Conservation (phyloP, 1,139 yeast species). For the Meyerozyma carpophila region DNA sequence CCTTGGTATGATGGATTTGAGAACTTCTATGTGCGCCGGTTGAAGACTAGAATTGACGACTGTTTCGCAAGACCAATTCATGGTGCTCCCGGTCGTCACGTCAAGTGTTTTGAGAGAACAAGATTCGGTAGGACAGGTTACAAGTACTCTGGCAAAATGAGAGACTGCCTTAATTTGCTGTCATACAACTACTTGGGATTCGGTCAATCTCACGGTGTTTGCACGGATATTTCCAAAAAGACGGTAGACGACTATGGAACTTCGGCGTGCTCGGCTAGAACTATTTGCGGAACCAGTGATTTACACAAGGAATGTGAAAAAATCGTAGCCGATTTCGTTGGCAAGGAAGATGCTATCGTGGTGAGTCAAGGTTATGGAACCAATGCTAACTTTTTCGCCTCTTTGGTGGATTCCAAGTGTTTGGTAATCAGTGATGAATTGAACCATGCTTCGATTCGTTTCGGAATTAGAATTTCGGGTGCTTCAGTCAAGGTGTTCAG, state of each 20-base stretch:
- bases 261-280: constrained; percentile 74
- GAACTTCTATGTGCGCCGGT: constrained; percentile 85
- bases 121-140: constrained; percentile 59
- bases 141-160: constrained; percentile 67
- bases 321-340: constrained; percentile 79
- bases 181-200: constrained; percentile 94
- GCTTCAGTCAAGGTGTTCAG: constrained; percentile 90
- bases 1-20: constrained; percentile 96
- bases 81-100: constrained; percentile 94
- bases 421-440: constrained; percentile 90
- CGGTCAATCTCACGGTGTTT: constrained; percentile 89
- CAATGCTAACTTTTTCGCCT: constrained; percentile 83
- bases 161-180: constrained; percentile 78
- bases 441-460: constrained; percentile 93
- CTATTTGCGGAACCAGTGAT: constrained; percentile 69
- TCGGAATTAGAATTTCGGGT: constrained; percentile 90
- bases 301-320: constrained; percentile 71
- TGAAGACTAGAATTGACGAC: constrained; percentile 87
- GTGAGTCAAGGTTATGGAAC: constrained; percentile 97
- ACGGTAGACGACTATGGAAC: constrained; percentile 67
- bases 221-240: constrained; percentile 75
- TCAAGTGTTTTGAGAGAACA: constrained; percentile 72
- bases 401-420: constrained; percentile 81
- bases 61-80: constrained; percentile 93
- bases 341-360: constrained; percentile 82